Base-by-base conservation (phyloP, 2,329 filamentous ascomycete species). In the Penicillium expansum region DNA sequence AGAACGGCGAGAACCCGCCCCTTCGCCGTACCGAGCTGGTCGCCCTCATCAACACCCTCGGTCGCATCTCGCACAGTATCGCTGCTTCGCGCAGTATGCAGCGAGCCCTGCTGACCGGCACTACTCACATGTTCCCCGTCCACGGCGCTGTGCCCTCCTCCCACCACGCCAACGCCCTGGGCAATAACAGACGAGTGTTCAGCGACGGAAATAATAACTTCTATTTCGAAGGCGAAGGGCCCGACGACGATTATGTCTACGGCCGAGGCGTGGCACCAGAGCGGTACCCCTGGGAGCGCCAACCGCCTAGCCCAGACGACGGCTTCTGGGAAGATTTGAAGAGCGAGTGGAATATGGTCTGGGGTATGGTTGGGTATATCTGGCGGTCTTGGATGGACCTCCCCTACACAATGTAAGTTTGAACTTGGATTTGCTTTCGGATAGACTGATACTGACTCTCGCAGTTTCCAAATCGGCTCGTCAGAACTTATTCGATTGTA, bases 21-120 rank as follows among this genome's bases (percentile, higher is more conserved):
- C 83, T 97, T 20, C 86, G 92, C 71, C 83, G 94, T 62, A 97
- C 93, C 0, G 94, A 99, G 76, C 81, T 99, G 11, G 94, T 99
- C 20, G 91, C 94, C 2, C 81, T 99, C 20, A 88, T 97, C 77
- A 99, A 99, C 76, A 97, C 94, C 0, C 88, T 97, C 57, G 91
- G 90, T 30, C 86, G 93, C 35, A 86, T 97, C 61, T 91, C 90
- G 61, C 87, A 89, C 72, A 94, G 91, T 51, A 77, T 99, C 59
- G 80, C 83, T 33, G 88, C 91, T 0, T 82, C 96, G 42, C 83
- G 86, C 55, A 81, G 86, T 53, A 97, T 99, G 78, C 79, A 82
- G 39, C 73, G 76, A 50, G 77, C 80, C 8, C 66, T 77, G 56
- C 69, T 74, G n/a, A 65, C 71, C 10, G 74, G 70, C 4, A 67